A percentile compares a stretch with the other conserved stretches of the same genome.
Evolutionary conservation across 257 asterid genomes (phyloP).

Genomic region (Salvia miltiorrhiza): DNA sequence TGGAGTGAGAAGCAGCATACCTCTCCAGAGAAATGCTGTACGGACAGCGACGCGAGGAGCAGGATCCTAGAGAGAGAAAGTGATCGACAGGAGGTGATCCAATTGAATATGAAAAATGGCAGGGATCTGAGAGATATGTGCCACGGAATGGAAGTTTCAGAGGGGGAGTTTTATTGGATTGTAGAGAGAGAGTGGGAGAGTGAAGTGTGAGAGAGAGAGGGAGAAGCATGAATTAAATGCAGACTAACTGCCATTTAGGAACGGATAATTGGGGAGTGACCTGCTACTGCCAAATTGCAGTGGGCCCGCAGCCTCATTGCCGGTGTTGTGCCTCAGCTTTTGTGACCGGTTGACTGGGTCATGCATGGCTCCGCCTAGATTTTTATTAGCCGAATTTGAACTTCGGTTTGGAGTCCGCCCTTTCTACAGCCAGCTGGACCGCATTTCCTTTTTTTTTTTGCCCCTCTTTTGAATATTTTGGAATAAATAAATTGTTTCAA

Average conservation of each 20-base stretch:
- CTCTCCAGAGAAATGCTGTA: constrained; percentile 17
- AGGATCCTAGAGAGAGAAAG: constrained; percentile 22
- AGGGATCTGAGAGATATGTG: constrained; percentile 25
- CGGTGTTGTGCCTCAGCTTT: neutral
- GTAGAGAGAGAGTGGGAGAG: constrained; percentile 24
- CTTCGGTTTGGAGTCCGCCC: constrained; percentile 34
- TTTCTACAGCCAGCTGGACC: constrained; percentile 31
- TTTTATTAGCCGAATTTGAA: constrained; percentile 27
- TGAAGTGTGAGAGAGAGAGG: no score
- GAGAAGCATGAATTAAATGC: constrained; percentile 43
- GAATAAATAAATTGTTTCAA: neutral
- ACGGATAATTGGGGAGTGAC: constrained; percentile 35
- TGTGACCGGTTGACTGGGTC: constrained; percentile 36
- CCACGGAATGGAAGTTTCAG: constrained; percentile 7
- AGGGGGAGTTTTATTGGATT: constrained; percentile 11
- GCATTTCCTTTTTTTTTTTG: constrained; percentile 9
- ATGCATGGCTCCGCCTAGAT: constrained; percentile 24
- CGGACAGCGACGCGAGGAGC: constrained; percentile 11
- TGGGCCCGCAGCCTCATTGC: constrained; percentile 33
- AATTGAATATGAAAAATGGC: constrained; percentile 20
- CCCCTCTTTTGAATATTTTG: neutral
- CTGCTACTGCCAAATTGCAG: constrained; percentile 33
- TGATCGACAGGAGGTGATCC: neutral
- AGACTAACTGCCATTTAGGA: constrained; percentile 48
- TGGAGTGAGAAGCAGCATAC: constrained; percentile 17